Percentiles rank a stretch among this genome's conserved stretches.
These are phyloP conservation scores for Tricholoma saponaceum DNA, from an alignment of 768 basidiomycete genomes.

Conservation along the genomic window DNA sequence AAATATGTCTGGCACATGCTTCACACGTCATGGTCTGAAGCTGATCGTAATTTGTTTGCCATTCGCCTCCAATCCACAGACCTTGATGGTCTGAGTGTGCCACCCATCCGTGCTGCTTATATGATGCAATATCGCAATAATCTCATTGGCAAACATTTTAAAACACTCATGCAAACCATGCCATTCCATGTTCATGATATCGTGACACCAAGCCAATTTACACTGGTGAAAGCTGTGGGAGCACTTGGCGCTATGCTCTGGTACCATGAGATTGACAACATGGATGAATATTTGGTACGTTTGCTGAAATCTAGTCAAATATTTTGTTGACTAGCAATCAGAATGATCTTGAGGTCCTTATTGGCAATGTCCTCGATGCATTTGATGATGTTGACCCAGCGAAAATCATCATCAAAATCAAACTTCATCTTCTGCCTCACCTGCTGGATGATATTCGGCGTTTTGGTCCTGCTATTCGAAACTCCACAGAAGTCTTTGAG, in stretches of 20 bases:
- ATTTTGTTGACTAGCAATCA: not conserved
- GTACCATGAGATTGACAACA: conserved; percentile 24
- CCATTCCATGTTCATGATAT: conserved; percentile 25
- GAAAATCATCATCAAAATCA: conserved; percentile 25
- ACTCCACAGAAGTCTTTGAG: conserved; percentile 30
- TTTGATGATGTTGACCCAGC: conserved; percentile 22
- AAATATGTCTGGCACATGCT: too few species aligned
- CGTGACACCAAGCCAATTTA: conserved; percentile 12
- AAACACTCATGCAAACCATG: conserved; percentile 24
- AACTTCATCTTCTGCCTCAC: conserved; percentile 27
- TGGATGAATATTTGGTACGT: conserved; percentile 22
- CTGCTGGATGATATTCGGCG: conserved; percentile 21
- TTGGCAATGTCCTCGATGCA: conserved; percentile 27
- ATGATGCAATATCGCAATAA: conserved; percentile 29
- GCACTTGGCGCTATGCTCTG: conserved; percentile 27
- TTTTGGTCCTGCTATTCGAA: conserved; percentile 23
- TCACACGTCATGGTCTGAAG: conserved; percentile 28
- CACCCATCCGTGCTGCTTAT: conserved; percentile 22
- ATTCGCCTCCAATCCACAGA: conserved; percentile 20
- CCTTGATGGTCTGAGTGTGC: conserved; percentile 22
- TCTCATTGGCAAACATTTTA: conserved; percentile 34
- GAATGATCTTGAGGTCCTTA: conserved; percentile 4
- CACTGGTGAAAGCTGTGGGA: conserved; percentile 27
- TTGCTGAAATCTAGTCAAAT: not conserved
- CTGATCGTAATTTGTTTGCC: conserved; percentile 20